Evolutionary conservation across 1,139 yeast species (phyloP), one percentile per base, ranked within the genome.

Genomic region (Geotrichum macrosporum): DNA sequence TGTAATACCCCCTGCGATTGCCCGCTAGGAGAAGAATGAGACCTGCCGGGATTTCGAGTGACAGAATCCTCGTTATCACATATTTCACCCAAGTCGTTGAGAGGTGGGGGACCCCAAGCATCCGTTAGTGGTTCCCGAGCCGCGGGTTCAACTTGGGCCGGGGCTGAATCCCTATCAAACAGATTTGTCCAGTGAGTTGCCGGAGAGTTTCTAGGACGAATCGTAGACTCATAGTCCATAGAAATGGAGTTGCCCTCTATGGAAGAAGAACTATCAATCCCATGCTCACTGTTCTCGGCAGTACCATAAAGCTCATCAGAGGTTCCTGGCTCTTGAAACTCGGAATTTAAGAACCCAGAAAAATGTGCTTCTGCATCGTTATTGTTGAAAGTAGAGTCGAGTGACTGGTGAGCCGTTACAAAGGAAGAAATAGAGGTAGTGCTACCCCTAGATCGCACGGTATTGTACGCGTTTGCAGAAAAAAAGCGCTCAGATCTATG

Each of bases 361-460:
- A n/a, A n/a, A n/a, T n/a, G n/a, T n/a, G n/a, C n/a, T n/a, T n/a
- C n/a, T 35, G 38, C 5, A 6, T 6, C 27, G n/a, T n/a, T 8
- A 15, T 9, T 35, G n/a, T 12, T 19, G 5, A 24, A 10, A 21
- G 18, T 24, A 4, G 16, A 36, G 8, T 36, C 40, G 9, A 37
- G 21, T 8, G 47, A 39, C 18, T 35, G 44, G 19, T 34, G 39
- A n/a, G 47, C 47, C 10, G 47, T 44, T 6, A 44, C 47, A 39
- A 38, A 44, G 4, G 47, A 44, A 3, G 39, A 18, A 3, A 10
- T 13, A 18, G 47, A 38, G 3, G 41, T 16, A 6, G 34, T 37
- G 24, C 41, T 37, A 12, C 34, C 41, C 20, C 41, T 37, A 13
- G 41, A 37, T 27, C 41, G 15, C n/a, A 21, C 24, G 4, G 33